Percentiles rank a stretch among this genome's conserved stretches.
These are phyloP conservation scores for Neonectria magnoliae DNA, from an alignment of 2,329 filamentous ascomycete species.

Conservation along the genomic window DNA sequence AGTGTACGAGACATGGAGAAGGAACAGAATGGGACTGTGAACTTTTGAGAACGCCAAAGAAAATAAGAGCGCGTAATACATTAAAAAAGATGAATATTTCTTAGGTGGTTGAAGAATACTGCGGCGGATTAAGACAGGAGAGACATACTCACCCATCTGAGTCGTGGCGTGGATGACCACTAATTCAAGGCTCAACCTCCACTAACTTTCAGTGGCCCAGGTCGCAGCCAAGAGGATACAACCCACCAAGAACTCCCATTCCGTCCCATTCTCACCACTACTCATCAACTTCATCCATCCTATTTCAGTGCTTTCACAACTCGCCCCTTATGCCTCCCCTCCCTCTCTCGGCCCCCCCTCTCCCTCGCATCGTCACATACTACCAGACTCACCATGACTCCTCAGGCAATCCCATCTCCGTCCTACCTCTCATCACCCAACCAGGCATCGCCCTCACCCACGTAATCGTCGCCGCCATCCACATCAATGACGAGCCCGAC, in stretches of 20 bases:
- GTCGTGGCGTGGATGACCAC: background rate
- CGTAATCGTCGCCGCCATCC: constrained; percentile 86
- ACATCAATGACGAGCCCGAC: constrained; percentile 75
- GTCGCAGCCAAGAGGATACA: background rate
- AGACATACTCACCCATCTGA: no score
- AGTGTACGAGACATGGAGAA: constrained; percentile 33
- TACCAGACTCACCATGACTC: constrained; percentile 65
- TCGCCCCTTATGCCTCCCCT: constrained; percentile 46
- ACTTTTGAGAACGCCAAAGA: constrained; percentile 24
- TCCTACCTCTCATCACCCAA: constrained; percentile 62
- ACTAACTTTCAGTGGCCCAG: constrained; percentile 20
- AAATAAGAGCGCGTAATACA: constrained; percentile 2
- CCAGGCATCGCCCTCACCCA: constrained; percentile 71
- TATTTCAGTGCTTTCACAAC: constrained; percentile 1
- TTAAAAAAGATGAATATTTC: background rate
- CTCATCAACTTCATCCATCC: constrained; percentile 3
- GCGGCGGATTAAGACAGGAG: background rate
- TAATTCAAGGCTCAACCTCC: background rate
- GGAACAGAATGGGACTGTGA: constrained; percentile 6
- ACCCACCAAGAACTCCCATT: constrained; percentile 12
- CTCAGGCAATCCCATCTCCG: constrained; percentile 57
- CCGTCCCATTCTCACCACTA: constrained; percentile 21
- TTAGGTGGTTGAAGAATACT: background rate
- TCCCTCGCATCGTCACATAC: constrained; percentile 62
- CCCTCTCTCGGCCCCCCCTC: constrained; percentile 40